Evolutionary conservation across 345 rosid genomes (phyloP).

Genomic region (Brassica nigra): DNA sequence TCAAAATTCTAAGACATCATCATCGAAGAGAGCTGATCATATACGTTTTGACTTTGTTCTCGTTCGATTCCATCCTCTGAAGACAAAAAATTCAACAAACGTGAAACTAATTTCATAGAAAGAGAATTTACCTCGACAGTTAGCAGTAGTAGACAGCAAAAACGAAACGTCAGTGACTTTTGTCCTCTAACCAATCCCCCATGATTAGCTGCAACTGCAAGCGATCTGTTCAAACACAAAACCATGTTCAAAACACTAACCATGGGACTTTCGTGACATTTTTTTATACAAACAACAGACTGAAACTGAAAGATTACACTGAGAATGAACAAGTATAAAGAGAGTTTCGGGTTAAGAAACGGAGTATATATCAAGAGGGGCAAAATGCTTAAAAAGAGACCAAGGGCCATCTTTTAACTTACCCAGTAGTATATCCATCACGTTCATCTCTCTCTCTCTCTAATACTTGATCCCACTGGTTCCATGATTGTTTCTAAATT

Average conservation of each 20-base stretch:
- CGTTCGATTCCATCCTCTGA: background rate
- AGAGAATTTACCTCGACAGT: background rate
- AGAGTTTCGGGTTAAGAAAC: background rate
- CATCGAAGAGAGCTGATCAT: background rate
- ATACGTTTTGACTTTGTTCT: background rate
- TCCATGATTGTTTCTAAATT: background rate
- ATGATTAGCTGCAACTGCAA: background rate
- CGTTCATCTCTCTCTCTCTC: background rate
- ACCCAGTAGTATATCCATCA: background rate
- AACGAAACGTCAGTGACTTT: background rate
- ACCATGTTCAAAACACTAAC: background rate
- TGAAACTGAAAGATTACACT: background rate
- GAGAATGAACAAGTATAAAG: background rate
- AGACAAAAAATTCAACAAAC: background rate
- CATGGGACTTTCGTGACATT: background rate
- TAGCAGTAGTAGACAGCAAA: background rate
- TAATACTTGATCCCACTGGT: background rate
- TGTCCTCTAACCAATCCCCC: background rate
- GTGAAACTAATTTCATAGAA: background rate
- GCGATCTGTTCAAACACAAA: background rate
- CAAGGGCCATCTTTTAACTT: background rate
- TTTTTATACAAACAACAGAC: background rate
- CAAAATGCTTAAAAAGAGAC: background rate
- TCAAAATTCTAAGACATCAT: background rate
- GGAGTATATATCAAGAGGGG: background rate